Evolutionary conservation across 73 alveolate genomes (phyloP).

Genomic region (Paramecium sexaurelia): DNA sequence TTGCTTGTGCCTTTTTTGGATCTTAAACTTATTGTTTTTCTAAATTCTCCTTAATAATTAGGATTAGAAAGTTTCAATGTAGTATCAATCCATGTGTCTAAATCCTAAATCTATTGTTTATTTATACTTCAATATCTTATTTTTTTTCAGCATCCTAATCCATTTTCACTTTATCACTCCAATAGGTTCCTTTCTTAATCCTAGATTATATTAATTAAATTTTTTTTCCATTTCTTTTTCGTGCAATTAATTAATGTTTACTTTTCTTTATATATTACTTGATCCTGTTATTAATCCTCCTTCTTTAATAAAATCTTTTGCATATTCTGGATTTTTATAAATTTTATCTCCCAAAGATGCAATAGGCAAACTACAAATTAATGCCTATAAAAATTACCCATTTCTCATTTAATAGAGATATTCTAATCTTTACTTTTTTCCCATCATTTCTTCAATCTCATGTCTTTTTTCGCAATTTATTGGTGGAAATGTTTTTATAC

Average conservation of each 20-base stretch:
- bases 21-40: slow-evolving; percentile 56
- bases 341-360: slow-evolving; percentile 72
- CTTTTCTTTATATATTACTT: slow-evolving; percentile 53
- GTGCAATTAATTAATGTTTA: slow-evolving; percentile 54
- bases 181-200: slow-evolving; percentile 63
- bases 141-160: slow-evolving; percentile 64
- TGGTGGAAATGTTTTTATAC: slow-evolving; percentile 68
- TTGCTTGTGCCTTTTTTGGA: slow-evolving; percentile 32
- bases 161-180: slow-evolving; percentile 69
- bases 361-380: not conserved
- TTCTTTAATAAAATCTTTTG: slow-evolving; percentile 66
- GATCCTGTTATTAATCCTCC: slow-evolving; percentile 74
- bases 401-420: slow-evolving; percentile 65
- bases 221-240: slow-evolving; percentile 67
- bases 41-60: slow-evolving; percentile 68
- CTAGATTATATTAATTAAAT: slow-evolving; percentile 59
- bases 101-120: not conserved
- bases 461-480: slow-evolving; percentile 59
- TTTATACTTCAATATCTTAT: slow-evolving; percentile 51
- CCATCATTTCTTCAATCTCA: slow-evolving; percentile 61
- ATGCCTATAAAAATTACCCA: slow-evolving; percentile 42
- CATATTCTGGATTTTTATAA: slow-evolving; percentile 71
- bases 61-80: slow-evolving; percentile 73
- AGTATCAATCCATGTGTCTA: slow-evolving; percentile 73
- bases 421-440: slow-evolving; percentile 64